Percentiles rank a stretch among this genome's conserved stretches.
Evolutionary conservation across 208 protist species (phyloP).

Genomic region (Wallacemonas sp.): DNA sequence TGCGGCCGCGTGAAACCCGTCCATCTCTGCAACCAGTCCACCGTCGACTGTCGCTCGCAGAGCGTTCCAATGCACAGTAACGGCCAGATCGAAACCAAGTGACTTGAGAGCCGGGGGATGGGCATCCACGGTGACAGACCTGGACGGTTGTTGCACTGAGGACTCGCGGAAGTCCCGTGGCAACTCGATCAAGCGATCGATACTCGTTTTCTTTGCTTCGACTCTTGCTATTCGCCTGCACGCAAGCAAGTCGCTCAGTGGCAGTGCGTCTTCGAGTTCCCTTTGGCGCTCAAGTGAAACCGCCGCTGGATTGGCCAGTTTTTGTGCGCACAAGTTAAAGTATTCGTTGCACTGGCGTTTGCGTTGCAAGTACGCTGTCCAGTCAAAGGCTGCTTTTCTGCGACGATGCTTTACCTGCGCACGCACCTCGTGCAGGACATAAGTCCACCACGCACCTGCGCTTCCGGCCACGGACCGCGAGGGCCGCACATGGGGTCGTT

Average conservation of each 20-base stretch:
- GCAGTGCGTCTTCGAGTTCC: constrained; percentile 5
- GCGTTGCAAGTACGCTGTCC: constrained; percentile 25
- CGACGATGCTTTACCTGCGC: constrained; percentile 5
- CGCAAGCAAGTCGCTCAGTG: constrained; percentile 21
- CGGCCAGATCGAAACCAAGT: constrained; percentile 1
- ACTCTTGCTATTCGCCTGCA: constrained; percentile 12
- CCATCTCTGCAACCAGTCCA: constrained; percentile 1
- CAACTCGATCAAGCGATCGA: neutral
- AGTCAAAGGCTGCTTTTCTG: constrained; percentile 20
- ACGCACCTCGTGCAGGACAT: constrained; percentile 6
- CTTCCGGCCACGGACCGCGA: neutral
- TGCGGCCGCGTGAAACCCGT: neutral
- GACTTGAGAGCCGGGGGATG: neutral
- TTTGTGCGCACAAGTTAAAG: constrained; percentile 16
- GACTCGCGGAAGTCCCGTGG: constrained; percentile 2
- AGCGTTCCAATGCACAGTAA: neutral
- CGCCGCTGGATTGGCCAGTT: neutral
- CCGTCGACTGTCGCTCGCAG: neutral
- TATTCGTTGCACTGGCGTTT: constrained; percentile 31
- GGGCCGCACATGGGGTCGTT: neutral
- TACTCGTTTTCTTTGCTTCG: neutral
- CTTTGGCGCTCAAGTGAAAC: neutral
- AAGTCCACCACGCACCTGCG: constrained; percentile 9
- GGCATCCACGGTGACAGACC: neutral
- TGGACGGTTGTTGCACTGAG: neutral